A percentile compares a stretch with the other conserved stretches of the same genome.
Conservation (phyloP, 192 early-diverging fungal genomes). For the Pilobolus umbonatus region DNA sequence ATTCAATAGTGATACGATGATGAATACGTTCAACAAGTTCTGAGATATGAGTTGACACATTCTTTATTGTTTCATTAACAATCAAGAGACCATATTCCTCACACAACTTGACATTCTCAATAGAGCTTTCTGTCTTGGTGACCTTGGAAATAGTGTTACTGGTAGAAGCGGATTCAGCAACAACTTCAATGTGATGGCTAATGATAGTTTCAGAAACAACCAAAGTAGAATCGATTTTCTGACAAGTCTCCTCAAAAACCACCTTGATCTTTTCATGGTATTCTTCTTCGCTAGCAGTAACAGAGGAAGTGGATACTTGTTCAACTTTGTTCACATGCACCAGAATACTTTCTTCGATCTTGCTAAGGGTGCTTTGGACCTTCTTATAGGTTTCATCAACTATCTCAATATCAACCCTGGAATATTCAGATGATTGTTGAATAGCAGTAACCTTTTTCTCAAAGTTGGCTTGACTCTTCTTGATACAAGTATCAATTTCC, state of each 20-base stretch:
- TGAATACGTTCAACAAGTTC: slow-evolving; percentile 7
- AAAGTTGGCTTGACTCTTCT: background rate
- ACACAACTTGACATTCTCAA: background rate
- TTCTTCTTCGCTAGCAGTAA: background rate
- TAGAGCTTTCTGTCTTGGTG: background rate
- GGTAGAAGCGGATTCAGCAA: slow-evolving; percentile 7
- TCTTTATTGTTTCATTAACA: slow-evolving; percentile 9
- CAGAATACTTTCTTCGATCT: slow-evolving; percentile 10
- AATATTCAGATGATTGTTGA: background rate
- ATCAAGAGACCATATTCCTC: slow-evolving; percentile 10
- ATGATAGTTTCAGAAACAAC: slow-evolving; percentile 7
- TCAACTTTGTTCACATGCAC: slow-evolving; percentile 9
- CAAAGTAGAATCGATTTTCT: slow-evolving; percentile 4
- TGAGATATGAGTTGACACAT: slow-evolving; percentile 1
- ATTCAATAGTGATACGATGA: background rate
- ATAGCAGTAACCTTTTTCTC: slow-evolving; percentile 2
- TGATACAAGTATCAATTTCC: background rate
- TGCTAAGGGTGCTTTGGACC: background rate
- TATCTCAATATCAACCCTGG: background rate
- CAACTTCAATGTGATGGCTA: slow-evolving; percentile 11
- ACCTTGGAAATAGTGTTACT: background rate
- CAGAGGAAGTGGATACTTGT: background rate
- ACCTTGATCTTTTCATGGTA: background rate
- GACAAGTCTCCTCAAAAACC: background rate
- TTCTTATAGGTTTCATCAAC: slow-evolving; percentile 4